Conservation (phyloP, 345 rosid genomes). For the Nephelium lappaceum region DNA sequence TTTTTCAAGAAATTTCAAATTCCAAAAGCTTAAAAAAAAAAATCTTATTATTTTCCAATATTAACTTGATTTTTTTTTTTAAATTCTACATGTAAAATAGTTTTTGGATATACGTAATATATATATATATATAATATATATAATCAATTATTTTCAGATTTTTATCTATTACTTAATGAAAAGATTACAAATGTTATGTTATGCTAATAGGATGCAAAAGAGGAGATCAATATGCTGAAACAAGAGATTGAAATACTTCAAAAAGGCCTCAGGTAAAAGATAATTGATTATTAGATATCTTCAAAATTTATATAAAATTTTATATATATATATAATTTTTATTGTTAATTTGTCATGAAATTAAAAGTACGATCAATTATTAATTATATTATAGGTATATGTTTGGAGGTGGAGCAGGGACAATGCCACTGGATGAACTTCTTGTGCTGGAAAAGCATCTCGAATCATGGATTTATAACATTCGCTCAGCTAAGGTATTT, state of each 20-base stretch:
- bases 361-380: background rate
- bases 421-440: constrained; percentile 74
- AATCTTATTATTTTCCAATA: too few relatives aligned
- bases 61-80: too few relatives aligned
- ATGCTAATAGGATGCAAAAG: constrained; percentile 50
- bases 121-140: too few relatives aligned
- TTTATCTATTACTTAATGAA: too few relatives aligned
- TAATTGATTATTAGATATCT: background rate
- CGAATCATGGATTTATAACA: constrained; percentile 76
- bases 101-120: too few relatives aligned
- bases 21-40: too few relatives aligned
- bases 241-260: constrained; percentile 75
- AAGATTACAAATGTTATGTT: background rate
- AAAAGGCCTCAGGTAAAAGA: constrained; percentile 65
- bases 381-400: constrained; percentile 48
- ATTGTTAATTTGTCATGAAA: background rate
- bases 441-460: constrained; percentile 81
- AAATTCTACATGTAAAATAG: too few relatives aligned
- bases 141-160: background rate
- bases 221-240: constrained; percentile 67
- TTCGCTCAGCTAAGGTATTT: constrained; percentile 83
- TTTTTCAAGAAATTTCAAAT: too few relatives aligned
- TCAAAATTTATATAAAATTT: background rate
- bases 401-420: constrained; percentile 76
- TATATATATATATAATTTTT: background rate